Evolutionary conservation across 768 basidiomycete species (phyloP).

Genomic region (Phaeolepiota aurea): DNA sequence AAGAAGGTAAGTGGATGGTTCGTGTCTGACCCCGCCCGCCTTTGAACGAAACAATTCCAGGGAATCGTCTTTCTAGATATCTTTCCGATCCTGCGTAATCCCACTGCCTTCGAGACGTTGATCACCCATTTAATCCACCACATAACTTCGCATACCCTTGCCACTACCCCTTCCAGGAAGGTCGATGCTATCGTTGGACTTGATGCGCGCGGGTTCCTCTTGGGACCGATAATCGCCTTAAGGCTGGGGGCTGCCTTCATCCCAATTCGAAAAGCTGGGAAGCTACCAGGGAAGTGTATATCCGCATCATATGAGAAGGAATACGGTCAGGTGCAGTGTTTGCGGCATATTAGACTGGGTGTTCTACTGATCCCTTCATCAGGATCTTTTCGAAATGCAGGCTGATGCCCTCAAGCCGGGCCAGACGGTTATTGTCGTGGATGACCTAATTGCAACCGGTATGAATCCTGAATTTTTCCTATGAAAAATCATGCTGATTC

Average conservation of each 20-base stretch:
- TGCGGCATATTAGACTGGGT: background rate
- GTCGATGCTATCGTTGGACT: conserved; percentile 92
- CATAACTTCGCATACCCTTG: conserved; percentile 71
- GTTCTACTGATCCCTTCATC: background rate
- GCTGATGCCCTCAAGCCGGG: conserved; percentile 74
- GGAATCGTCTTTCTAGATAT: conserved; percentile 93
- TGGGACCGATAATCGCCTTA: conserved; percentile 88
- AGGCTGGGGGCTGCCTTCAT: conserved; percentile 92
- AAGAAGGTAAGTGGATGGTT: conserved; percentile 56
- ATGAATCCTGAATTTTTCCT: conserved; percentile 9
- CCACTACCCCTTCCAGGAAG: conserved; percentile 48
- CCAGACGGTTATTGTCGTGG: conserved; percentile 79
- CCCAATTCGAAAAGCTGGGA: conserved; percentile 89
- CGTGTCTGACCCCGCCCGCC: background rate
- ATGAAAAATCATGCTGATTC: conserved; percentile 1
- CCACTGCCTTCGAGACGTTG: conserved; percentile 81
- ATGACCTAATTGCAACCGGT: conserved; percentile 97
- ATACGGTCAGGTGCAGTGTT: conserved; percentile 66
- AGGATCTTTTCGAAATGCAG: conserved; percentile 98
- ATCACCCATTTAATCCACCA: conserved; percentile 86
- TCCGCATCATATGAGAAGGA: conserved; percentile 83
- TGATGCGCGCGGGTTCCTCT: conserved; percentile 92
- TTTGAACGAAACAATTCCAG: conserved; percentile 27
- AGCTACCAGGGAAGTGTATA: conserved; percentile 84
- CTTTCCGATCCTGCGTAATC: conserved; percentile 86